Evolutionary conservation across 257 asterid species (phyloP).

Genomic region (Solanum etuberosum): DNA sequence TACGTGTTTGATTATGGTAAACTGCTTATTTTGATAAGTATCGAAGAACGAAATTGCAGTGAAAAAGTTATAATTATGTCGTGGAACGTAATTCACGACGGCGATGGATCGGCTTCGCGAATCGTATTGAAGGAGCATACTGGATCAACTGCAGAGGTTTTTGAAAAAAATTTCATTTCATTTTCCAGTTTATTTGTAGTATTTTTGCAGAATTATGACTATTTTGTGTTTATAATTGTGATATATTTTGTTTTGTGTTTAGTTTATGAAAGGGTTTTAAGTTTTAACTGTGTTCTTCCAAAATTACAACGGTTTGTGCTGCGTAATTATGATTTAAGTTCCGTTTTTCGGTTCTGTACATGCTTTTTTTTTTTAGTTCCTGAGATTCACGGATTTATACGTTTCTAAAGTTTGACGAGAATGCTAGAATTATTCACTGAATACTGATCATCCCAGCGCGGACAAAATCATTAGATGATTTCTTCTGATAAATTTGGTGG

Average conservation of each 20-base stretch:
- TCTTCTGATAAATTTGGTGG: not conserved
- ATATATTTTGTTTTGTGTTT: not conserved
- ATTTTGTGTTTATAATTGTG: not conserved
- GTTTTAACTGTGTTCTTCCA: not conserved
- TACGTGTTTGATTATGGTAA: not conserved
- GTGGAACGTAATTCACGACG: slow-evolving; percentile 32
- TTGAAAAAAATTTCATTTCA: not conserved
- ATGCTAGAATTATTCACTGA: not conserved
- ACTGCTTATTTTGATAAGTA: not conserved
- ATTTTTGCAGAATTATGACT: not conserved
- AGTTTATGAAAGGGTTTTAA: not conserved
- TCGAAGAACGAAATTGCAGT: slow-evolving; percentile 20
- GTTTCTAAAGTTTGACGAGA: not conserved
- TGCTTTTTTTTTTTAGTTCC: not conserved
- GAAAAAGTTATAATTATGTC: slow-evolving; percentile 22
- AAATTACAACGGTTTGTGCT: not conserved
- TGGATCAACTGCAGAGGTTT: slow-evolving; percentile 79
- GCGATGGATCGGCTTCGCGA: slow-evolving; percentile 46
- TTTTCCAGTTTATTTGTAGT: not conserved
- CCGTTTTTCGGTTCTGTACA: not conserved
- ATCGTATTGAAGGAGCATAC: slow-evolving; percentile 53
- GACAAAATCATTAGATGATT: not conserved
- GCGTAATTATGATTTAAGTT: not conserved
- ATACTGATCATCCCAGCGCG: not conserved
- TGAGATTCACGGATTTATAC: not conserved